Conservation (phyloP, 768 basidiomycete species). For the Russula foetens region DNA sequence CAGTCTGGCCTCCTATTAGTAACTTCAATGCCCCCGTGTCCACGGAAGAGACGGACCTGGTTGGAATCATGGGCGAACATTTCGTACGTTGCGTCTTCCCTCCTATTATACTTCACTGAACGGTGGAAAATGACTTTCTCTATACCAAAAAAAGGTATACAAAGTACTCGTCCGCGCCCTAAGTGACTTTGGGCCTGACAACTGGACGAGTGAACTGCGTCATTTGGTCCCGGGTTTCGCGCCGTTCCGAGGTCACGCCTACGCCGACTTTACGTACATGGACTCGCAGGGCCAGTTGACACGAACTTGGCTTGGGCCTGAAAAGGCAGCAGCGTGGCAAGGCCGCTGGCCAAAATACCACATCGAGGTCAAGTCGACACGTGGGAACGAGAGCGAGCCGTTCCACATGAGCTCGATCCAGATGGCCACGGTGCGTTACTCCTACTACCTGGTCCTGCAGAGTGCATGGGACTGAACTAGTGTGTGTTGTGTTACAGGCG, state of each 20-base stretch:
- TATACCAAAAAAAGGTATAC: constrained; percentile 10
- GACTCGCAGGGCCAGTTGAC: constrained; percentile 23
- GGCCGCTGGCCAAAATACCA: constrained; percentile 24
- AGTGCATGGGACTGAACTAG: background rate
- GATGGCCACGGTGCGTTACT: constrained; percentile 20
- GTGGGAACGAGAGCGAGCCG: constrained; percentile 9
- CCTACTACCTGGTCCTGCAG: background rate
- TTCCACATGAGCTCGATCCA: constrained; percentile 25
- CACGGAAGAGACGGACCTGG: constrained; percentile 6
- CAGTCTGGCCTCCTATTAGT: background rate
- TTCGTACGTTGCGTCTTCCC: constrained; percentile 6
- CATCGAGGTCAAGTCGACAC: constrained; percentile 27
- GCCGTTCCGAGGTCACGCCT: constrained; percentile 12
- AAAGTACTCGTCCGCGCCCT: constrained; percentile 8
- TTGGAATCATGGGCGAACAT: constrained; percentile 21
- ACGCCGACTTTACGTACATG: constrained; percentile 24
- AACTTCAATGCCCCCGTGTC: background rate
- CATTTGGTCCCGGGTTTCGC: constrained; percentile 13
- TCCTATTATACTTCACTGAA: background rate
- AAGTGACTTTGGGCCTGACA: constrained; percentile 20
- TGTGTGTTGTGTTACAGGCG: background rate
- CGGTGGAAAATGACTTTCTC: background rate
- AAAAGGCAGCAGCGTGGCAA: constrained; percentile 15
- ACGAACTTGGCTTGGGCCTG: constrained; percentile 14
- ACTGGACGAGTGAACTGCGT: constrained; percentile 27